Evolutionary conservation across 2,329 filamentous ascomycete species (phyloP).

Genomic region (Dactylellina sp.): DNA sequence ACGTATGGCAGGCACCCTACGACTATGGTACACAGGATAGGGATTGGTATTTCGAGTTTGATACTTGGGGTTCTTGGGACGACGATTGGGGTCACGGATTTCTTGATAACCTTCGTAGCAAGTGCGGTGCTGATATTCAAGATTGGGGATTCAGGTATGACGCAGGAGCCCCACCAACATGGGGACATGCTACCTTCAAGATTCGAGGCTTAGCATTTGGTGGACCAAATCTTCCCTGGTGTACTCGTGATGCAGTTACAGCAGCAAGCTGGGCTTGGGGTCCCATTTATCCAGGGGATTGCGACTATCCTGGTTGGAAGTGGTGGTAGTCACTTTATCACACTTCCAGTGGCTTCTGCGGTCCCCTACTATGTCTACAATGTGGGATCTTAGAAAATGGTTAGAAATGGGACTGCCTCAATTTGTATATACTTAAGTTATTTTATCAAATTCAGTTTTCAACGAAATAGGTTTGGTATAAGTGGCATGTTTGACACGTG

Average conservation of each 20-base stretch:
- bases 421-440: no score
- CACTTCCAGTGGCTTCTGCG: no score
- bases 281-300: background rate
- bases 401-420: no score
- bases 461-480: no score
- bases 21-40: background rate
- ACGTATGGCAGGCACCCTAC: background rate
- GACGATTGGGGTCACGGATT: slow-evolving; percentile 29
- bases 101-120: slow-evolving; percentile 18
- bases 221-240: background rate
- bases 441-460: no score
- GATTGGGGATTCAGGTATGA: slow-evolving; percentile 17
- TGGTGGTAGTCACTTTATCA: slow-evolving; percentile 10
- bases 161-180: slow-evolving; percentile 9
- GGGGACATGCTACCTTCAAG: slow-evolving; percentile 13
- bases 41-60: slow-evolving; percentile 8
- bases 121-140: slow-evolving; percentile 2
- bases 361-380: no score
- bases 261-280: slow-evolving; percentile 1
- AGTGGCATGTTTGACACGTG: no score
- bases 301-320: slow-evolving; percentile 4
- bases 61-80: slow-evolving; percentile 18
- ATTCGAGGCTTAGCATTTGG: background rate
- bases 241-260: slow-evolving; percentile 8
- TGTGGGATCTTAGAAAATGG: no score